These are phyloP conservation scores for Pichia kluyveri DNA, from an alignment of 805 yeast genomes.

Conservation along the genomic window DNA sequence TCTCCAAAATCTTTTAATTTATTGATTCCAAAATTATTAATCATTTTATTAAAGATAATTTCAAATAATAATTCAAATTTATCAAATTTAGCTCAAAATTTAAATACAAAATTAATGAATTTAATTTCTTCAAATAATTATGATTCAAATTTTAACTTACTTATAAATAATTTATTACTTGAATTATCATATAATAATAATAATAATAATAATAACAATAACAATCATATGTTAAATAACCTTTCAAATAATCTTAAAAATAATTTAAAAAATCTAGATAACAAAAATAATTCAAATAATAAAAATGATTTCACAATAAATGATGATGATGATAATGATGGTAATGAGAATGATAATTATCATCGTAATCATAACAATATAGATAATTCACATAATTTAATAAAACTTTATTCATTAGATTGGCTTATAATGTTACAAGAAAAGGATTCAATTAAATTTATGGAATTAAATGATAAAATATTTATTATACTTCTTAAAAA, in stretches of 20 bases:
- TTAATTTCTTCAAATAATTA: conserved; percentile 30
- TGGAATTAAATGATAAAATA: conserved; percentile 51
- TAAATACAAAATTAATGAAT: conserved; percentile 49
- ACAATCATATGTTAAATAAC: neutral
- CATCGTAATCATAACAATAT: no score
- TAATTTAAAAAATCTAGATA: conserved; percentile 13
- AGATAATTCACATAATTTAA: conserved; percentile 26
- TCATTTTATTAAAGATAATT: conserved; percentile 56
- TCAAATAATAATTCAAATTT: conserved; percentile 44
- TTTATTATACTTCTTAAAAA: conserved; percentile 74
- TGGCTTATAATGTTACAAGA: conserved; percentile 82
- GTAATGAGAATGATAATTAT: neutral
- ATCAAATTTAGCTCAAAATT: conserved; percentile 42
- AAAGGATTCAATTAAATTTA: conserved; percentile 50
- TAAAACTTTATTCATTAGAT: conserved; percentile 76
- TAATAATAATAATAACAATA: no score
- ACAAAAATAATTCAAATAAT: conserved; percentile 28
- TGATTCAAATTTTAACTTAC: conserved; percentile 41
- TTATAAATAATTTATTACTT: conserved; percentile 61
- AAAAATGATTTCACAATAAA: conserved; percentile 19
- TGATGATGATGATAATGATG: conserved; percentile 25
- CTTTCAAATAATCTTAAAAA: neutral
- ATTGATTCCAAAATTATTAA: conserved; percentile 64
- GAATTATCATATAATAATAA: conserved; percentile 39
- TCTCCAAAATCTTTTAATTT: conserved; percentile 70